These are phyloP conservation scores for Ambrosia trifida DNA, from an alignment of 129 eudicot genomes.

Conservation along the genomic window DNA sequence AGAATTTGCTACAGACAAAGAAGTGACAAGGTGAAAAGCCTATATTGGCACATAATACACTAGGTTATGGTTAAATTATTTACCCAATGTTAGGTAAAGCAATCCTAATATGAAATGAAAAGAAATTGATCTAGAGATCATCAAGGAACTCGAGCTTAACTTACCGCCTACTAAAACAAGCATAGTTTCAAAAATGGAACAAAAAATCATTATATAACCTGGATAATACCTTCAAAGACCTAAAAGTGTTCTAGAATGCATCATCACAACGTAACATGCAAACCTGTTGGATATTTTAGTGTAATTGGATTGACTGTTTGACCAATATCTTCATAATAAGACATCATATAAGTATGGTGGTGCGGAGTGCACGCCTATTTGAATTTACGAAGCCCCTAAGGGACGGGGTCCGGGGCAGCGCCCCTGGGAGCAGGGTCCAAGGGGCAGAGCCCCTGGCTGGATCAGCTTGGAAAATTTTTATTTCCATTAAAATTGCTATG, in stretches of 20 bases:
- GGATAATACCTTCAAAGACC: slow-evolving; percentile 4
- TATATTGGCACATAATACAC: slow-evolving; percentile 2
- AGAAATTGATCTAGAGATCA: neutral
- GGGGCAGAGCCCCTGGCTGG: no score
- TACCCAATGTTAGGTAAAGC: slow-evolving; percentile 3
- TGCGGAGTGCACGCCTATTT: no score
- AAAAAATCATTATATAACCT: neutral
- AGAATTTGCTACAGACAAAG: neutral
- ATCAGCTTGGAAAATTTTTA: no score
- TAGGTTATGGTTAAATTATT: neutral
- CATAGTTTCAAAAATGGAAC: neutral
- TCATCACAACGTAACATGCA: slow-evolving; percentile 7
- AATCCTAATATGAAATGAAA: neutral
- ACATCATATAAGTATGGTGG: no score
- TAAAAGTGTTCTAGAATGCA: slow-evolving; percentile 11
- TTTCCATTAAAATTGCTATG: no score
- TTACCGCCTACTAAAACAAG: slow-evolving; percentile 7
- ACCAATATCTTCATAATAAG: no score
- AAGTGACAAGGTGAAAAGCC: slow-evolving; percentile 14
- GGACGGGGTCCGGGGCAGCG: no score
- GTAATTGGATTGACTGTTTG: no score
- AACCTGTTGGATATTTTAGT: no score
- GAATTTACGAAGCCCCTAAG: no score
- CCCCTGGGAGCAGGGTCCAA: no score
- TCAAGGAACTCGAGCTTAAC: neutral